Base-by-base conservation (phyloP, 139 green algal genomes). In the Auxenochlorella protothecoides region DNA sequence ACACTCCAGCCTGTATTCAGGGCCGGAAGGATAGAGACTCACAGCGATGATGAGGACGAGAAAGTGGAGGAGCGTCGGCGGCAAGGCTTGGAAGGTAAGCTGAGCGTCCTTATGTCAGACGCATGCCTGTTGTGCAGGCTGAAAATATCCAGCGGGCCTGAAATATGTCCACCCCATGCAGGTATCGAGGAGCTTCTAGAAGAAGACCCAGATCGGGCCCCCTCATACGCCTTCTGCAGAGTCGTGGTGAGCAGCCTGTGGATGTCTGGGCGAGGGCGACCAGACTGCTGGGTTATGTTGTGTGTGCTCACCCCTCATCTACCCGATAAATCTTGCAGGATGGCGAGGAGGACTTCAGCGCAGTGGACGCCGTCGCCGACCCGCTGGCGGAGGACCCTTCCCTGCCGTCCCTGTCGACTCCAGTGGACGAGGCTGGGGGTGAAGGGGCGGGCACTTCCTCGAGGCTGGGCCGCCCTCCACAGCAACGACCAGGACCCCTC, bases 301-400 rank as follows among this genome's bases (percentile, higher is more conserved):
- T 44, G 27, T 44, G 27, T 44, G 27, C 27, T 44, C 27, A 44
- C 27, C 27, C 27, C 27, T 44, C 27, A 44, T 44, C 1, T 44
- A 44, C 27, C 27, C 27, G 27, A 1, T 44, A 44, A 44, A 44
- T 44, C 27, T 44, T 62, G 57, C 67, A 87, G 53, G 82, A 87
- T 59, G 62, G 70, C 0, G 82, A 87, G 62, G 77, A 72, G 16
- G 77, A 82, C 62, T 70, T 74, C 44, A 70, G 72, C 7, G 70
- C 70, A 4, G 55, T 76, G 3, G 77, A 82, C 54, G 69, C 72
- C 68, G 11, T 73, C 15, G 75, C 71, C 6, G 66, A 67, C 15
- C 54, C 66, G 15, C 15, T 9, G 9, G 57, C 57, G 57, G 9
- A 44, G 27, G 27, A 15, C 11, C 11, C 9, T 62, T 51, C 15